Conservation (phyloP, 2,329 filamentous ascomycete genomes). For the Dothideomycetidae sp. region DNA sequence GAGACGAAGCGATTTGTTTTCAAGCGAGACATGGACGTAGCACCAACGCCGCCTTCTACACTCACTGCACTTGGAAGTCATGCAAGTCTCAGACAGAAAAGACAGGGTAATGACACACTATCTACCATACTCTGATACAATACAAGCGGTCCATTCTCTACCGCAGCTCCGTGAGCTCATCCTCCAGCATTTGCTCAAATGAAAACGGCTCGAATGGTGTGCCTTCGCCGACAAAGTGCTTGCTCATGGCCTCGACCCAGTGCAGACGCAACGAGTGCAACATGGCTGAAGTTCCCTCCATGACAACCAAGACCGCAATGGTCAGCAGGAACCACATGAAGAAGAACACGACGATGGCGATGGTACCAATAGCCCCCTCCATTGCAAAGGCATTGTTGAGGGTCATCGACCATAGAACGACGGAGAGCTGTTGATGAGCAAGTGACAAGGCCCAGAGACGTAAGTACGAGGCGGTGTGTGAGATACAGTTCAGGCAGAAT, state of each 20-base stretch:
- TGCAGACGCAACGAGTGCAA: slow-evolving; percentile 80
- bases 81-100: too few species aligned
- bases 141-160: slow-evolving; percentile 34
- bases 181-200: slow-evolving; percentile 71
- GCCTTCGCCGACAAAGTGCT: slow-evolving; percentile 86
- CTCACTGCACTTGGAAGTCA: too few species aligned
- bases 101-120: too few species aligned
- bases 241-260: slow-evolving; percentile 96
- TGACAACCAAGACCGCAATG: slow-evolving; percentile 68
- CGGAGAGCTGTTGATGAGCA: slow-evolving; percentile 92
- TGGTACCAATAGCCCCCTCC: slow-evolving; percentile 53
- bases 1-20: too few species aligned
- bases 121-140: too few species aligned
- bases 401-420: slow-evolving; percentile 95
- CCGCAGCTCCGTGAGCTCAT: slow-evolving; percentile 41
- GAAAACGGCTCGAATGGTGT: slow-evolving; percentile 74
- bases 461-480: slow-evolving; percentile 94
- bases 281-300: slow-evolving; percentile 96
- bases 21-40: too few species aligned
- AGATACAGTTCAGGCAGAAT: slow-evolving; percentile 98
- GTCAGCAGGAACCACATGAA: slow-evolving; percentile 81
- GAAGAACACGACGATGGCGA: slow-evolving; percentile 72
- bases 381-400: slow-evolving; percentile 59
- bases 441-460: slow-evolving; percentile 96
- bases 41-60: too few species aligned